A percentile compares a stretch with the other conserved stretches of the same genome.
Evolutionary conservation across 2,329 filamentous ascomycete species (phyloP).

Genomic region (Reticulascus tulasneorum): DNA sequence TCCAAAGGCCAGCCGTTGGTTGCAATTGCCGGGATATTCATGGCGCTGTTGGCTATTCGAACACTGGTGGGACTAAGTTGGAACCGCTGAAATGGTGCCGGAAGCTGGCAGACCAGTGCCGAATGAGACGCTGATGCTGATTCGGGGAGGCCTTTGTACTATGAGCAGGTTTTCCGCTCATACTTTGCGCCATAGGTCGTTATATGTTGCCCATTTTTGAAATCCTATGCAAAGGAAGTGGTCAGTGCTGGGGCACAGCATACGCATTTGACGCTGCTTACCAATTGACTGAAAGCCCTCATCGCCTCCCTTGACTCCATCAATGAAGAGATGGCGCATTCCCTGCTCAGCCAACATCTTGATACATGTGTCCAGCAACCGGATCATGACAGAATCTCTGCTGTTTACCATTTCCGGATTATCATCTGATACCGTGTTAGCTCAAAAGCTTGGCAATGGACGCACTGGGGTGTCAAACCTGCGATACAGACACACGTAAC

Average conservation of each 20-base stretch:
- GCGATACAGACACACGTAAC: constrained; percentile 58
- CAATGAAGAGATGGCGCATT: constrained; percentile 52
- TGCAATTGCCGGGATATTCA: too few species aligned
- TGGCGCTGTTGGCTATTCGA: too few species aligned
- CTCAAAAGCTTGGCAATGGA: background rate
- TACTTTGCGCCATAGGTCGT: constrained; percentile 42
- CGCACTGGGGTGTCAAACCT: constrained; percentile 34
- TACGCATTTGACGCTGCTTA: constrained; percentile 27
- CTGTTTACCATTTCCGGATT: constrained; percentile 37
- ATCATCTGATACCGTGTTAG: constrained; percentile 31
- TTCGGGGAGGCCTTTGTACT: too few species aligned
- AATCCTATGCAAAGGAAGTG: constrained; percentile 39
- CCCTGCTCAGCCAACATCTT: constrained; percentile 41
- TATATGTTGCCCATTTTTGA: constrained; percentile 54
- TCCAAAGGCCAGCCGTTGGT: too few species aligned
- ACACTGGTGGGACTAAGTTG: too few species aligned
- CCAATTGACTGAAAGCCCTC: constrained; percentile 49
- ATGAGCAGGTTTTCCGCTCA: constrained; percentile 3
- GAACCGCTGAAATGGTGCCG: too few species aligned
- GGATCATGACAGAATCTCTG: constrained; percentile 46
- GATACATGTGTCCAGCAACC: constrained; percentile 50
- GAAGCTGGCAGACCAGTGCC: too few species aligned
- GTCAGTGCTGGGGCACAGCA: too few species aligned
- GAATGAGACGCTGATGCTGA: background rate
- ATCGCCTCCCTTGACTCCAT: constrained; percentile 48